Evolutionary conservation across 352 stramenopile species (phyloP), one percentile per base, ranked within the genome.

Genomic region (Nothophytophthora sp.): DNA sequence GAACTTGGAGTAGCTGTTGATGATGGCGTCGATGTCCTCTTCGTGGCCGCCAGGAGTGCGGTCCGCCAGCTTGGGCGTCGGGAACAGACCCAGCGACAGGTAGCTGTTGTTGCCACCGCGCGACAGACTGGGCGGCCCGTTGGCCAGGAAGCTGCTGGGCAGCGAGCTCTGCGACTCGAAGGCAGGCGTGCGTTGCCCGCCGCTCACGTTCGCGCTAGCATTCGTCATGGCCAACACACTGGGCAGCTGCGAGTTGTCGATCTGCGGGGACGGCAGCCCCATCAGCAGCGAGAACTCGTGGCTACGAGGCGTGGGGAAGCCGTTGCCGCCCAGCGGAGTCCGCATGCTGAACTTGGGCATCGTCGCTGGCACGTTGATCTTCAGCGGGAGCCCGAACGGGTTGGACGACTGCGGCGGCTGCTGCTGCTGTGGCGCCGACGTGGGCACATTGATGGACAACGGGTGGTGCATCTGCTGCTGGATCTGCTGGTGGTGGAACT

Each of bases 1-100:
- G 55, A 88, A 77, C 56, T 88, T 88, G 27, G 75, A 77, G 68
- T 88, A 88, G 64, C 70, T 77, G 59, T 70, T 88, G 68, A 88
- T 85, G 50, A 88, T 83, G 18, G 73, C 52, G 32, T 86, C 63
- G 15, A 80, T 37, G 40, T 76, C 65, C 55, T 80, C 77, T 5
- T 86, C 75, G 12, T 64, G 61, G 18, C 65, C 67, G 15, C 48
- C 29, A 5, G 51, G 47, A 2, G 56, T 67, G 2, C 62, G 62
- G 22, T 62, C 48, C 25, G 46, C 44, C 3, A 72, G 58, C 45
- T 75, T 66, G 2, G 72, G 75, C 11, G 73, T 79, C 0, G 75
- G 70, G 57, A 86, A 88, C 0, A 86, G 60, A 2, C 74, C 73
- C 2, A 86, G 61, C 19, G 77, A 83, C 34, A 88, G 28, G 59